Percentiles rank a stretch among this genome's conserved stretches.
Conservation (phyloP, 495 filamentous ascomycete genomes). For the Daldinia grandis region DNA sequence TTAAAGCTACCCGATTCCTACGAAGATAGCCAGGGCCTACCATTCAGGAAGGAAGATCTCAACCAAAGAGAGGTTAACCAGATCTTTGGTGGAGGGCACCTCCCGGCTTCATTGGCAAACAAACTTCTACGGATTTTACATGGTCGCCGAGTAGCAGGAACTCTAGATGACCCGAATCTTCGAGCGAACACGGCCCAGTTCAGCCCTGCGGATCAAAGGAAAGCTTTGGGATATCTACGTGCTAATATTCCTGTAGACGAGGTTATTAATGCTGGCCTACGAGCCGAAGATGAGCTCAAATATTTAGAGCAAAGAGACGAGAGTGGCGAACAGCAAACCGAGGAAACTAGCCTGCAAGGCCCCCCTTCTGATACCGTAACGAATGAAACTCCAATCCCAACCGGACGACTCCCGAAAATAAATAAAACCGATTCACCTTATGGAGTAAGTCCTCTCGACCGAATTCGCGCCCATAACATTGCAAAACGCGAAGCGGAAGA, state of each 20-base stretch:
- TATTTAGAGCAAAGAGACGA: conserved; percentile 60
- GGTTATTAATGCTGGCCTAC: conserved; percentile 62
- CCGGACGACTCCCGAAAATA: conserved; percentile 30
- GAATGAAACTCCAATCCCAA: conserved; percentile 40
- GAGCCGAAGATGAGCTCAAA: conserved; percentile 65
- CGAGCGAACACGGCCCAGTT: conserved; percentile 46
- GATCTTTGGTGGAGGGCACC: conserved; percentile 69
- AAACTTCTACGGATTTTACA: conserved; percentile 74
- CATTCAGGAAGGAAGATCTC: conserved; percentile 57
- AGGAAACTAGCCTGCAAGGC: conserved; percentile 43
- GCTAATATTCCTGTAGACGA: conserved; percentile 76
- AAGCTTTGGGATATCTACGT: conserved; percentile 74
- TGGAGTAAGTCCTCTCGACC: conserved; percentile 58
- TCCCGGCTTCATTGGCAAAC: conserved; percentile 66
- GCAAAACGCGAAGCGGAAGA: conserved; percentile 51
- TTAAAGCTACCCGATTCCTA: conserved; percentile 58
- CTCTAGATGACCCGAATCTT: conserved; percentile 65
- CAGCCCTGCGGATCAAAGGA: conserved; percentile 46
- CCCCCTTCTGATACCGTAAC: conserved; percentile 54
- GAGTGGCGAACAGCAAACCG: conserved; percentile 33
- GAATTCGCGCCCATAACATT: conserved; percentile 56
- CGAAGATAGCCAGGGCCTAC: conserved; percentile 55
- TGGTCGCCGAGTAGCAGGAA: conserved; percentile 76
- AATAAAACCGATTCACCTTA: conserved; percentile 51
- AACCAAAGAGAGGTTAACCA: conserved; percentile 62